These are phyloP conservation scores for Creolimax fragrantissima DNA, from an alignment of 78 protist genomes.

Conservation along the genomic window DNA sequence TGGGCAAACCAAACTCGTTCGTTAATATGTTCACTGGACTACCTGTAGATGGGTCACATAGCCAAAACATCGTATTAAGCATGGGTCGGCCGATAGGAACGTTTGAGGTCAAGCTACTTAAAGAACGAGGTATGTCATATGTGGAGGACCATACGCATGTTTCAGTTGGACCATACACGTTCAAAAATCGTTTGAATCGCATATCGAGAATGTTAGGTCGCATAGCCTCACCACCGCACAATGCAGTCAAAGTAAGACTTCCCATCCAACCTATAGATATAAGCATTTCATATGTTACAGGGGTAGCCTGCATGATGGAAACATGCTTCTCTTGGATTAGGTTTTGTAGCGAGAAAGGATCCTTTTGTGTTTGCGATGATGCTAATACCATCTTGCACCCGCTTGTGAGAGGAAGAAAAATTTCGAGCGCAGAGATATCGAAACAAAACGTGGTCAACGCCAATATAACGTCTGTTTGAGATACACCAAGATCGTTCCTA, in stretches of 20 bases:
- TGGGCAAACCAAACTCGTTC: not conserved
- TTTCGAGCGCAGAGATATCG: constrained; percentile 8
- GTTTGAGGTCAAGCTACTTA: not conserved
- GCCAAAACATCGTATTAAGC: not conserved
- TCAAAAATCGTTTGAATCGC: not conserved
- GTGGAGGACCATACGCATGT: constrained; percentile 15
- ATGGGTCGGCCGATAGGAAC: constrained; percentile 6
- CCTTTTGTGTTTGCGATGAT: not conserved
- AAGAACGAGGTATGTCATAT: not conserved
- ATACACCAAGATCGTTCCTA: not conserved
- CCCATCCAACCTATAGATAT: constrained; percentile 11
- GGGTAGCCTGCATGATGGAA: constrained; percentile 5
- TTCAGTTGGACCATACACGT: constrained; percentile 29
- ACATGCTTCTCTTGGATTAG: not conserved
- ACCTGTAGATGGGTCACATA: not conserved
- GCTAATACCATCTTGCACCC: constrained; percentile 7
- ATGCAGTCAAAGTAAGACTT: not conserved
- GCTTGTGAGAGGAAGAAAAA: constrained; percentile 2
- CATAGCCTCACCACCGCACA: constrained; percentile 26
- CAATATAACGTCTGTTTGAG: not conserved
- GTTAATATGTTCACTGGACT: not conserved
- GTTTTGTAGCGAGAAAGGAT: not conserved
- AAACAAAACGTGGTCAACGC: constrained; percentile 16
- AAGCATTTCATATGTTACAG: constrained; percentile 4
- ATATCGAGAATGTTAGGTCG: not conserved